Base-by-base conservation (phyloP, 257 asterid genomes). In the Plantago elongata region DNA sequence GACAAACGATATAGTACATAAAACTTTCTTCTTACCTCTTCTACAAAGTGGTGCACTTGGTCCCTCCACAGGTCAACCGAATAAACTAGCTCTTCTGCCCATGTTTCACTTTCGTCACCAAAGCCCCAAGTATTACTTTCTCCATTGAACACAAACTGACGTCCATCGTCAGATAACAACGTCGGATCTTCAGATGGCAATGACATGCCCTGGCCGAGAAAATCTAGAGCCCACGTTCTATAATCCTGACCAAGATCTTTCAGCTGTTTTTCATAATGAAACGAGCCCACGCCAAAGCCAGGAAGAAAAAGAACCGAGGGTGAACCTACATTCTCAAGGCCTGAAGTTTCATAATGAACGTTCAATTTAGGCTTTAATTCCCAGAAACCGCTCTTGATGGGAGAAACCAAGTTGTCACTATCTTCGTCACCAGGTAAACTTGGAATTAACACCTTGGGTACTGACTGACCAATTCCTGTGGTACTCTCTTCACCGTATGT, bases 221-320 rank as follows among this genome's bases (percentile, higher is more conserved):
- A 92, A 74, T 92, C 99, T 5, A 86, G 70, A 1, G 99, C 95
- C 81, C 83, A 86, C 8, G 69, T 71, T 78, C 99, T 83, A 56
- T 74, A 69, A 77, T 88, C 93, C 49, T 85, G 86, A 8, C 99
- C 99, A 52, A 92, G 95, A 87, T 89, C 99, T 76, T 81, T 80
- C 12, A 92, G 65, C 76, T 92, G 99, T 54, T 89, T 92, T 55
- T 86, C 84, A 64, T 89, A 92, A 66, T 92, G 99, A 75, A 92
- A 92, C 34, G 99, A 92, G 66, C 99, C 99, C 60, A 84, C 96
- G 5, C 97, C 99, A 70, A 92, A 92, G 38, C 97, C 97, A 5
- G 99, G 99, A 60, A 92, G 96, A 73, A 89, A 89, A 54, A 92
- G 91, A 68, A 92, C 77, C 0, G 95, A 74, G 1, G 96, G 90